Conservation (phyloP, 2,329 filamentous ascomycete genomes). For the Diaporthe humulicola region DNA sequence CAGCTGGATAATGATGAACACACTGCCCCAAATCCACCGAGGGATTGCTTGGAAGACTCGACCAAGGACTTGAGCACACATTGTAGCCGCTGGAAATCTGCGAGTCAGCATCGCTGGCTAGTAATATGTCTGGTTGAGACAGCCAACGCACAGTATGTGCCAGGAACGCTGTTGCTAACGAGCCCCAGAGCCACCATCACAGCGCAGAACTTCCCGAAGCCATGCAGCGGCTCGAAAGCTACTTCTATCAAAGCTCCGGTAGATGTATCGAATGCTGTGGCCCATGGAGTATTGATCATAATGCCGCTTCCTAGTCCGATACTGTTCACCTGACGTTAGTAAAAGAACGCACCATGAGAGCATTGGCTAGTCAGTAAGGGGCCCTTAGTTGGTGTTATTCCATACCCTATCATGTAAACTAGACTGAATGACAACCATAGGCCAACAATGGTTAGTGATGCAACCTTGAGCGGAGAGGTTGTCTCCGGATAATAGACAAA, state of each 20-base stretch:
- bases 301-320: conserved; percentile 13
- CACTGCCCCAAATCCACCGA: not conserved
- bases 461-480: conserved; percentile 55
- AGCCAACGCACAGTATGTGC: not conserved
- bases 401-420: conserved; percentile 1
- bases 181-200: not conserved
- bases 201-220: conserved; percentile 15
- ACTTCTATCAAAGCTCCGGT: conserved; percentile 7
- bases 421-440: conserved; percentile 12
- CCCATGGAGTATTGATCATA: not conserved
- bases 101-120: not conserved
- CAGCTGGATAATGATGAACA: not conserved
- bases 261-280: not conserved
- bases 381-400: not conserved
- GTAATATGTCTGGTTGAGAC: accelerated
- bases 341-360: not conserved
- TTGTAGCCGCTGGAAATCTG: not conserved
- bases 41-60: not conserved
- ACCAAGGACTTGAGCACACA: conserved; percentile 13
- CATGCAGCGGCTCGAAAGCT: not conserved
- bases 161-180: conserved; percentile 15
- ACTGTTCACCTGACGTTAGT: not conserved
- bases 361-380: not conserved
- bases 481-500: conserved; percentile 65
- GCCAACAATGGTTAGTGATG: conserved; percentile 53